Percentiles rank a stretch among this genome's conserved stretches.
Conservation (phyloP, 345 rosid genomes). For the Raphanus sativus region DNA sequence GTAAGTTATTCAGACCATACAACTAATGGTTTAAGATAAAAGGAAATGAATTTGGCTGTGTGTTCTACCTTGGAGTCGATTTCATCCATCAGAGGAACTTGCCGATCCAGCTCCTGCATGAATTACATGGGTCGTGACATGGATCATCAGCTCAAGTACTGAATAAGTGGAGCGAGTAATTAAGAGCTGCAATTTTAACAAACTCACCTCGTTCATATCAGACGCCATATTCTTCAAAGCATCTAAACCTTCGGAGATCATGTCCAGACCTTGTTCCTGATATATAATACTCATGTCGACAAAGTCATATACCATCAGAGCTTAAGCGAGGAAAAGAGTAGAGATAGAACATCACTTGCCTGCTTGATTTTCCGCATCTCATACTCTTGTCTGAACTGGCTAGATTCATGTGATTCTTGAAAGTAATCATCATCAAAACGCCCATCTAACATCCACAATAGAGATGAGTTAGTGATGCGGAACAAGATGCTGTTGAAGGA, state of each 20-base stretch:
- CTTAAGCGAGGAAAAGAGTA: neutral
- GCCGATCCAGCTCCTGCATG: slow-evolving; percentile 84
- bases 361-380: slow-evolving; percentile 92
- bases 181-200: slow-evolving; percentile 9
- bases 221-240: slow-evolving; percentile 82
- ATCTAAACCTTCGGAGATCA: slow-evolving; percentile 64
- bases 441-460: slow-evolving; percentile 54
- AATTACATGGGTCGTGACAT: slow-evolving; percentile 4
- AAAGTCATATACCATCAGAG: neutral
- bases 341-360: slow-evolving; percentile 47
- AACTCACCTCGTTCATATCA: slow-evolving; percentile 92
- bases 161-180: neutral
- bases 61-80: slow-evolving; percentile 75
- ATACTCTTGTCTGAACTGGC: slow-evolving; percentile 82
- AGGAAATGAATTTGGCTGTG: neutral
- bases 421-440: slow-evolving; percentile 82
- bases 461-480: neutral
- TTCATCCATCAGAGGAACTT: slow-evolving; percentile 97
- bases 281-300: neutral
- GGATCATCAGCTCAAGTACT: slow-evolving; percentile 22
- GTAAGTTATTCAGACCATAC: slow-evolving; percentile 9
- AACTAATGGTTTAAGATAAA: slow-evolving; percentile 8
- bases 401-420: slow-evolving; percentile 74
- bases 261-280: slow-evolving; percentile 95
- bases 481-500: no score